These are phyloP conservation scores for Prunus salicina DNA, from an alignment of 306 rosid species.

Conservation along the genomic window DNA sequence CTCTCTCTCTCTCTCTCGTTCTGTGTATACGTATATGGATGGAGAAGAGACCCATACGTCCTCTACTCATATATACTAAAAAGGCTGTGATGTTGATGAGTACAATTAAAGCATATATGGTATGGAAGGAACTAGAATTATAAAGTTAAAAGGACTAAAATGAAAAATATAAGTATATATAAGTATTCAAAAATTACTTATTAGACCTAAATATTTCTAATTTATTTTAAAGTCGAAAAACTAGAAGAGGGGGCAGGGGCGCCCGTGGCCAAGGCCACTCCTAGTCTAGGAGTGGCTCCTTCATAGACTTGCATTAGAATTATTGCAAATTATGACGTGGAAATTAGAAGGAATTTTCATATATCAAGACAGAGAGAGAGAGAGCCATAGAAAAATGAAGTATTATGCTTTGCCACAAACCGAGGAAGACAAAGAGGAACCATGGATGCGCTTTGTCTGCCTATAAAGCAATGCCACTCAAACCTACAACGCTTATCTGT, in stretches of 20 bases:
- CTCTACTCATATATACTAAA: slow-evolving; percentile 28
- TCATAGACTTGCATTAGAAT: not conserved
- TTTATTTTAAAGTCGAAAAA: too few relatives aligned
- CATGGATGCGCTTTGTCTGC: slow-evolving; percentile 70
- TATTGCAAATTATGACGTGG: not conserved
- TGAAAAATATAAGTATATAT: too few relatives aligned
- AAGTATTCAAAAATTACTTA: too few relatives aligned
- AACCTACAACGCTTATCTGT: slow-evolving; percentile 44
- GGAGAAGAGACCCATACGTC: slow-evolving; percentile 19
- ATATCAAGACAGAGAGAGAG: not conserved
- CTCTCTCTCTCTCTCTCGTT: slow-evolving; percentile 15
- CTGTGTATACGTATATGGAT: not conserved
- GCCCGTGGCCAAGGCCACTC: too few relatives aligned
- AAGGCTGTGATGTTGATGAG: slow-evolving; percentile 55
- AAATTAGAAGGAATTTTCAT: not conserved
- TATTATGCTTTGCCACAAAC: slow-evolving; percentile 44
- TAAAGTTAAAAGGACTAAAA: too few relatives aligned
- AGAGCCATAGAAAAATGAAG: slow-evolving; percentile 5
- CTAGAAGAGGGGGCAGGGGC: too few relatives aligned
- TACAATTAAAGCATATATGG: not conserved
- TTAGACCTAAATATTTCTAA: too few relatives aligned
- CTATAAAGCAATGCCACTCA: slow-evolving; percentile 58
- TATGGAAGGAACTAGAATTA: too few relatives aligned
- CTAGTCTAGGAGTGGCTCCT: too few relatives aligned
- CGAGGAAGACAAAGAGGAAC: slow-evolving; percentile 31